phyloP scores from a whole-genome alignment of 2,329 filamentous ascomycete species.

The Fusarium devonianum region DNA sequence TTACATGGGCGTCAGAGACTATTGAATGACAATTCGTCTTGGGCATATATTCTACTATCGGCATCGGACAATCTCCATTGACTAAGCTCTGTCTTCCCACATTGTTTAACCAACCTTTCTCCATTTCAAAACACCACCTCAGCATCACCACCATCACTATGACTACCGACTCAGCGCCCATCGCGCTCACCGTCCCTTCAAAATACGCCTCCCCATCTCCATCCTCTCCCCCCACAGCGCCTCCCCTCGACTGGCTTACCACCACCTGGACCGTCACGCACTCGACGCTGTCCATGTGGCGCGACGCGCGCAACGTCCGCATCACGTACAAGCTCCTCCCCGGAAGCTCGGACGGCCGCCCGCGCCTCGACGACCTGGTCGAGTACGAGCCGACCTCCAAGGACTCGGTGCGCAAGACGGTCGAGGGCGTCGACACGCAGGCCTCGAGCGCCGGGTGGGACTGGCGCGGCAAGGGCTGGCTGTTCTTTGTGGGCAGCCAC shows the following conservation, averaged over 20 bases:
- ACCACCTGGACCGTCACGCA: constrained; percentile 78
- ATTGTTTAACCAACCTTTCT: too few relatives aligned
- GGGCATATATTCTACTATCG: too few relatives aligned
- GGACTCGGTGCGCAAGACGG: constrained; percentile 60
- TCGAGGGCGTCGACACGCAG: constrained; percentile 70
- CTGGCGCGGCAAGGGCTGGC: constrained; percentile 80
- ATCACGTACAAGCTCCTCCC: constrained; percentile 74
- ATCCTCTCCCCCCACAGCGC: constrained; percentile 47
- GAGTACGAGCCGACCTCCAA: constrained; percentile 67
- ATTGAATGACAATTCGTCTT: too few relatives aligned
- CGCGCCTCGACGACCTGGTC: constrained; percentile 74
- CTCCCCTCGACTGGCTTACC: constrained; percentile 65
- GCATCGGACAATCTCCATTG: too few relatives aligned
- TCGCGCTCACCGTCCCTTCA: constrained; percentile 51
- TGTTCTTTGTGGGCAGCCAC: constrained; percentile 74
- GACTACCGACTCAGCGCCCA: constrained; percentile 26
- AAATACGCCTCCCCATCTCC: constrained; percentile 52
- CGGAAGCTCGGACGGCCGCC: constrained; percentile 47
- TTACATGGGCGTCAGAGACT: too few relatives aligned
- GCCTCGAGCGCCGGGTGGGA: constrained; percentile 60
- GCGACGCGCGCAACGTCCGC: constrained; percentile 76
- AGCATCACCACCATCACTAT: constrained; percentile 23
- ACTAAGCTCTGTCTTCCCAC: too few relatives aligned
- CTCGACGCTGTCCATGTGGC: constrained; percentile 82
- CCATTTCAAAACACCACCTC: background rate